phyloP scores from a whole-genome alignment of 805 yeast genomes.

The Candida sphagnicola region DNA sequence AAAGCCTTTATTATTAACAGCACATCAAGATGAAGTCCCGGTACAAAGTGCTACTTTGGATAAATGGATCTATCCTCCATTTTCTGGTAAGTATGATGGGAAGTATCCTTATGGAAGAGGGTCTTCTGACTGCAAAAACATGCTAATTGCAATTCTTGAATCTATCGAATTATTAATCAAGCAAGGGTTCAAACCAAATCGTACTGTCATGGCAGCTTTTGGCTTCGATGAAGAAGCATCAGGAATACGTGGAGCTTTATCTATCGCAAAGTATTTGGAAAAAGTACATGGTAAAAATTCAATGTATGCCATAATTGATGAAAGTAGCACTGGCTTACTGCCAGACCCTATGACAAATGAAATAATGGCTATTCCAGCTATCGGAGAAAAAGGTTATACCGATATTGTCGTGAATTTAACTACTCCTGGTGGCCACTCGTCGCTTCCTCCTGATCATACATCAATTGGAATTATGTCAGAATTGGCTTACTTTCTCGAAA shows the following conservation, averaged over 20 bases:
- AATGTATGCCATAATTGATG: constrained; percentile 64
- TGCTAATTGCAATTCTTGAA: constrained; percentile 63
- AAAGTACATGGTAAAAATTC: constrained; percentile 58
- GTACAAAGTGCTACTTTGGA: constrained; percentile 53
- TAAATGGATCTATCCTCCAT: constrained; percentile 69
- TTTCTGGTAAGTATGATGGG: constrained; percentile 58
- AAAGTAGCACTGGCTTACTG: constrained; percentile 56
- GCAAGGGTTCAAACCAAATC: constrained; percentile 51
- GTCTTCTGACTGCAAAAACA: constrained; percentile 68
- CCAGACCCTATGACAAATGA: constrained; percentile 46
- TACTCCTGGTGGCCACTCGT: constrained; percentile 77
- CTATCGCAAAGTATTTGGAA: constrained; percentile 43
- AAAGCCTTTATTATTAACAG: constrained; percentile 65
- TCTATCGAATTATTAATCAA: constrained; percentile 55
- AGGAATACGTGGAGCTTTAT: constrained; percentile 60
- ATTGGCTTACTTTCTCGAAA: constrained; percentile 54
- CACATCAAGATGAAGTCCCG: constrained; percentile 83
- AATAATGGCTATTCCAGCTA: constrained; percentile 46
- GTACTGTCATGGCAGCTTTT: constrained; percentile 60
- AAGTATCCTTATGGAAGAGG: constrained; percentile 74
- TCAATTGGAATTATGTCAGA: constrained; percentile 72
- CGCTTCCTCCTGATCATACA: constrained; percentile 76
- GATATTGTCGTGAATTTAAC: constrained; percentile 43
- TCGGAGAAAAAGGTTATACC: constrained; percentile 49
- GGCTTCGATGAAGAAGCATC: constrained; percentile 80